Evolutionary conservation across 2,329 filamentous ascomycete species (phyloP), one percentile per base, ranked within the genome.

Genomic region (Aspergillus niger): DNA sequence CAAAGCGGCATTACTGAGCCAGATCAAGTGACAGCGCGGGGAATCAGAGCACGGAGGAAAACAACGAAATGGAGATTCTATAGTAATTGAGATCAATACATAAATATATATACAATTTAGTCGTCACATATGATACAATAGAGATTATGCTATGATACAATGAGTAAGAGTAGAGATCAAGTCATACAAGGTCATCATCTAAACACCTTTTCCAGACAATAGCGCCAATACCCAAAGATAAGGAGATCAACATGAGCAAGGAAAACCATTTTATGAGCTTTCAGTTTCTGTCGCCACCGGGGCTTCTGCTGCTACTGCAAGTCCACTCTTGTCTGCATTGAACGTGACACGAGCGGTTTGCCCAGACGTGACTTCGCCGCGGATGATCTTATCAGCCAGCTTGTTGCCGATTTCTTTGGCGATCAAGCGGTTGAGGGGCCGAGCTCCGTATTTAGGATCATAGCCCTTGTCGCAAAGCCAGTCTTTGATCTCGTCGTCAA

Each of bases 381-480:
- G 84, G 69, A 98, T 98, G 69, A 99, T 96, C 80, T 89, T 90
- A 72, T 97, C 93, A 0, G 95, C 95, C 41, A 98, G 83, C 3
- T 87, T 84, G 74, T 97, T 97, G 61, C 91, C 89, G 66, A 99
- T 92, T 77, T 97, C 88, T 70, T 90, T 96, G 22, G 90, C 87
- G 66, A 98, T 97, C 55, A 98, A 84, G 39, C 95, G 84, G 76
- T 98, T 97, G 32, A 98, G 82, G 28, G 95, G 95, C 6, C 95
- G 84, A 7, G 95, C 95, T 64, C 95, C 95, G 73, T 92, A 98
- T 70, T 89, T 89, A 22, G 94, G 91, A 71, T 97, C 92, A 73
- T 98, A 98, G 2, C 94, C 94, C 64, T 88, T 86, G 64, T 95
- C 90, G 43, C 91, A 92, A 5, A 98, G 86, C 93, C 93, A 98